Conservation (phyloP, 345 rosid species). For the Brassica nigra region DNA sequence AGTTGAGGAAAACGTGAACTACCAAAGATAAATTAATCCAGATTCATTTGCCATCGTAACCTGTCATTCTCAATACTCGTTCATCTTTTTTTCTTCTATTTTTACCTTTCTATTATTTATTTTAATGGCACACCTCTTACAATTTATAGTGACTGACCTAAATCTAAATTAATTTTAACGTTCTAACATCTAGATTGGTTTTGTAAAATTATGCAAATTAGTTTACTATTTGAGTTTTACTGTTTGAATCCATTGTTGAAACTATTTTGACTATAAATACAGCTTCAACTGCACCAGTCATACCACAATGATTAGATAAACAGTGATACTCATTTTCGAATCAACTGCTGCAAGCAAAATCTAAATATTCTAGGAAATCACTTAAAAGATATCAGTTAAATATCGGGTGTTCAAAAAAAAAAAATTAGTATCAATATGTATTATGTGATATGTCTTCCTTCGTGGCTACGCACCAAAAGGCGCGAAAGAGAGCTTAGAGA, state of each 20-base stretch:
- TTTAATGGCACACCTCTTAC: not conserved
- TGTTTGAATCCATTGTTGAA: not conserved
- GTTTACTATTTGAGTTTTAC: not conserved
- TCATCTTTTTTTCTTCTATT: not conserved
- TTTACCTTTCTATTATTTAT: not conserved
- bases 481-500: not conserved
- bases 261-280: not conserved
- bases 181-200: not conserved
- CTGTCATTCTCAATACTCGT: not conserved
- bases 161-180: not conserved
- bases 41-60: slow-evolving; percentile 2
- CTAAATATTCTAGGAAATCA: not conserved
- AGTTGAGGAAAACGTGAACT: slow-evolving; percentile 19
- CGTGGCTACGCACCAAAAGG: slow-evolving; percentile 15
- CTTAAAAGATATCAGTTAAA: not conserved
- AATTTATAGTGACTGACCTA: not conserved
- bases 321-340: not conserved
- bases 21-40: not conserved
- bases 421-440: not conserved
- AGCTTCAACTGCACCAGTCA: not conserved
- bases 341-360: not conserved
- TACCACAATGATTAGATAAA: not conserved
- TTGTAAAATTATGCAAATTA: not conserved
- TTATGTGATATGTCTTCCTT: not conserved
- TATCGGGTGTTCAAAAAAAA: too few relatives aligned